Base-by-base conservation (phyloP, 129 eudicot species). In the Saussurea involucrata region DNA sequence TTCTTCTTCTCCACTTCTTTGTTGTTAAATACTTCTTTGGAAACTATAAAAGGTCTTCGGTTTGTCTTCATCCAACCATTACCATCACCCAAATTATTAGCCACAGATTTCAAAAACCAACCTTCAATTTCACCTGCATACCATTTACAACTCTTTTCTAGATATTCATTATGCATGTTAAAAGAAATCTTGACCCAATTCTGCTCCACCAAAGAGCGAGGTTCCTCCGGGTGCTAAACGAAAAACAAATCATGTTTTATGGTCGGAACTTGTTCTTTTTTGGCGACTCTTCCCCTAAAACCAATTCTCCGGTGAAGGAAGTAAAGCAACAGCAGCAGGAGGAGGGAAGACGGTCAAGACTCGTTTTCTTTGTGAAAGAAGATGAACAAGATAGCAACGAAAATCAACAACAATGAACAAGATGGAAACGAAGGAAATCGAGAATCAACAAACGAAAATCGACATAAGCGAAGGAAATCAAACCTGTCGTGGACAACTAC, bases 341-440 rank as follows among this genome's bases (percentile, higher is more conserved):
- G 13, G 77, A 85, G 28, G 44, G 44, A 25, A 60, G 8, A 42
- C 13, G 28, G 5, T 74, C 85, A 10, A 88, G 86, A 72, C 90
- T 90, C 13, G 85, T 72, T 61, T 90, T 90, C 79, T 90, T 90
- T 74, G 90, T 81, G 37, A 83, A 81, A 27, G 88, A 87, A 28
- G 82, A 83, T 9, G 85, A 87, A 25, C 80, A 76, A 73, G 87
- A 87, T 72, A 76, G n/a, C n/a, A n/a, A n/a, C n/a, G n/a, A n/a
- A n/a, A n/a, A n/a, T n/a, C n/a, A n/a, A n/a, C n/a, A n/a, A 73
- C n/a, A n/a, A n/a, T n/a, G n/a, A n/a, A n/a, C n/a, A n/a, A n/a
- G n/a, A n/a, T n/a, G n/a, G n/a, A n/a, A n/a, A n/a, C n/a, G n/a
- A n/a, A n/a, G n/a, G n/a, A n/a, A n/a, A n/a, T n/a, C n/a, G n/a